Evolutionary conservation across 75 land plant genomes (phyloP).

Genomic region (Pseudotsuga menziesii): DNA sequence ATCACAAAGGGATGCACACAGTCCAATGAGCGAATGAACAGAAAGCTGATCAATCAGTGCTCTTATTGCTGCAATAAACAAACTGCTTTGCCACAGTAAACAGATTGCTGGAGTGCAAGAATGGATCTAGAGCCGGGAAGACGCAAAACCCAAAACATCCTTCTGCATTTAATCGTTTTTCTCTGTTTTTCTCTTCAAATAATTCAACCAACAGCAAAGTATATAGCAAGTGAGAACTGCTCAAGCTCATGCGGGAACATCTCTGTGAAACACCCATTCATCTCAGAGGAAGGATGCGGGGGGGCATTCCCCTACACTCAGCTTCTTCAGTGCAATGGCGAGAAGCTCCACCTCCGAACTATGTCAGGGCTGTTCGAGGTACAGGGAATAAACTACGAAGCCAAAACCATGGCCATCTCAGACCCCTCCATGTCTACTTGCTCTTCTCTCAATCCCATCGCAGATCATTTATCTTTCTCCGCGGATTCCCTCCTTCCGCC

Average conservation of each 20-base stretch:
- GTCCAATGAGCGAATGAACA: neutral
- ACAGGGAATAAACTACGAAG: constrained; percentile 2
- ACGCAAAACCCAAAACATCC: neutral
- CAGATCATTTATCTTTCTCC: neutral
- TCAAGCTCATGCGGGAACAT: constrained; percentile 5
- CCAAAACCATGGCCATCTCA: constrained; percentile 5
- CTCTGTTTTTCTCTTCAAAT: neutral
- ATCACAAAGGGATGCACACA: neutral
- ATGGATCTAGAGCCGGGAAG: neutral
- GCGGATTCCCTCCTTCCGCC: neutral
- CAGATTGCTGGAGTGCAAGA: neutral
- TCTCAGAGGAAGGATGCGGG: constrained; percentile 6
- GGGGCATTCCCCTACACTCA: constrained; percentile 2
- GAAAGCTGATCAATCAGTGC: neutral
- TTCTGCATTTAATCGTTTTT: neutral
- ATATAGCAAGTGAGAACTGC: neutral
- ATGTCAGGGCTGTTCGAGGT: constrained; percentile 5
- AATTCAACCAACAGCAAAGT: too few relatives aligned
- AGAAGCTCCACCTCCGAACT: neutral
- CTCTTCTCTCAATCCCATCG: neutral
- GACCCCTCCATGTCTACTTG: constrained; percentile 8
- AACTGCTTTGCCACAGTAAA: neutral
- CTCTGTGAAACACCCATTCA: constrained; percentile 4
- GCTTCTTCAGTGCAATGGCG: neutral
- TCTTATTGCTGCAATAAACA: neutral